Conservation (phyloP, 345 rosid species). For the Eucalyptus erythrocorys region DNA sequence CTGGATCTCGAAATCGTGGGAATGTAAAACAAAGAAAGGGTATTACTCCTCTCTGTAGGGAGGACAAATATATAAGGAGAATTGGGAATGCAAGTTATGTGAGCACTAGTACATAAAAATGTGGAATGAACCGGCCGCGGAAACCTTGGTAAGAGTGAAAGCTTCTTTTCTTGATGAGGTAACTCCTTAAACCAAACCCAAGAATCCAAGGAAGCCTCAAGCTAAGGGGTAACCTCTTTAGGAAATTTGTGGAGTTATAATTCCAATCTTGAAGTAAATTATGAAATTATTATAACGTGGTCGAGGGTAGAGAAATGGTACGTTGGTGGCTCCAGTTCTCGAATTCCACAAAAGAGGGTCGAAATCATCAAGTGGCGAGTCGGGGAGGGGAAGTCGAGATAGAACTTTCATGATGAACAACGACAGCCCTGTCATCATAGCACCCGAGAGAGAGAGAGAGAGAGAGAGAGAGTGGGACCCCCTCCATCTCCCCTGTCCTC, state of each 20-base stretch:
- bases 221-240: background rate
- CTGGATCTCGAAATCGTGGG: fast-evolving
- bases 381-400: background rate
- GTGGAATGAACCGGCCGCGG: fast-evolving
- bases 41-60: fast-evolving
- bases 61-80: fast-evolving
- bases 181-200: background rate
- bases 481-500: background rate
- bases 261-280: no score
- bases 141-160: background rate
- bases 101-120: background rate
- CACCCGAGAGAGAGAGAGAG: background rate
- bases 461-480: background rate
- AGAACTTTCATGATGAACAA: background rate
- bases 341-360: background rate
- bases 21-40: background rate
- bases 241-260: background rate
- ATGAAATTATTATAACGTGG: background rate
- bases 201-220: background rate
- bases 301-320: background rate
- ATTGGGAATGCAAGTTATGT: background rate
- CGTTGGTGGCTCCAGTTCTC: background rate
- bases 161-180: background rate
- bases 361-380: background rate
- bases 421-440: background rate